Evolutionary conservation across 139 green algal species (phyloP), one percentile per base, ranked within the genome.

Genomic region (Coelastrella sp.): DNA sequence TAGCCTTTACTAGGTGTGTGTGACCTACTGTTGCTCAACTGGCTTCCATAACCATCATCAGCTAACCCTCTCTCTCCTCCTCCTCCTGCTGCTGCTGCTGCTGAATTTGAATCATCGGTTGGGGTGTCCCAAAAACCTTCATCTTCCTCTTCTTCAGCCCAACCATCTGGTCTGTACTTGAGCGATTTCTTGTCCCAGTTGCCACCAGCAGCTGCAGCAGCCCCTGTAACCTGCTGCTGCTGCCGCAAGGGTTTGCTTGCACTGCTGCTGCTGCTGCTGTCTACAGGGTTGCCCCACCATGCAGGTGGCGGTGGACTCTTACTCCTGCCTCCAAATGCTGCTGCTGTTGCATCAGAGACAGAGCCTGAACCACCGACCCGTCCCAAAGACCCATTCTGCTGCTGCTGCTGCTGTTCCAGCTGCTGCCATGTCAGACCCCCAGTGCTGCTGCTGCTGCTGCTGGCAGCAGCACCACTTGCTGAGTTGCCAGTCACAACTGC

Each of bases 391-490:
- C n/a, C 12, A 22, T 25, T 14, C 63, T 78, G 82, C 82, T 65
- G 78, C 49, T 84, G n/a, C 80, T 85, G 82, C 82, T 87, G 82
- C 82, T 87, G 82, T 63, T 87, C 82, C 1, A 66, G 82, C 65
- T 87, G 82, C 82, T 87, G 82, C 82, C 82, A 87, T 0, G 82
- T 87, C 61, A 79, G n/a, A 17, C 82, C 72, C 27, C 56, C 56
- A 70, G n/a, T 66, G 63, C 63, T 35, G 15, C 82, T 22, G 8
- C 82, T 22, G 8, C 57, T n/a, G 49, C 78, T 66, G 49, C 49
- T 56, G 17, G 24, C 76, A 60, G 24, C 76, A 20, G 76, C 27
- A 14, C 11, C 78, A 9, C 78, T 49, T 35, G 57, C 25, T 19
- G 9, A 3, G n/a, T n/a, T 11, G 6, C 25, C 58, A 10, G 14